phyloP scores from a whole-genome alignment of 2,329 filamentous ascomycete species.

The Sclerotinia trifoliorum region DNA sequence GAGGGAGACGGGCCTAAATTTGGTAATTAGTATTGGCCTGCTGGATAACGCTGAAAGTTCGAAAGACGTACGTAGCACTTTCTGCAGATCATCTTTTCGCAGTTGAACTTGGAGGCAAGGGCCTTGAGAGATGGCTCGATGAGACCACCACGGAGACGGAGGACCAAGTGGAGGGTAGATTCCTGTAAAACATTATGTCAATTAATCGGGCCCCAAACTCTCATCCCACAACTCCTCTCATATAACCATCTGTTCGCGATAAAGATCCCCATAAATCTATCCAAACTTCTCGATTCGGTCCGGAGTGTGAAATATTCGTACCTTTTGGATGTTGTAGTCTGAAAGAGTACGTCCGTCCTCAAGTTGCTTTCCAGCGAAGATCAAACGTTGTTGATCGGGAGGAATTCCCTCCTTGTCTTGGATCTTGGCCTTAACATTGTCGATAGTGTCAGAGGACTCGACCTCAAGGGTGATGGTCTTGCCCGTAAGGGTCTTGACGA shows the following conservation, averaged over 20 bases:
- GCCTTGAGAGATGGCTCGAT: slow-evolving; percentile 99
- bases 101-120: slow-evolving; percentile 99
- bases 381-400: slow-evolving; percentile 96
- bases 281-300: neutral
- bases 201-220: slow-evolving; percentile 18
- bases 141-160: slow-evolving; percentile 98
- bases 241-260: neutral
- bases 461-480: slow-evolving; percentile 99
- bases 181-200: slow-evolving; percentile 57
- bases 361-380: slow-evolving; percentile 98
- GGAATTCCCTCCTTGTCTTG: slow-evolving; percentile 99
- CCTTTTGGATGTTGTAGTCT: slow-evolving; percentile 99
- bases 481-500: slow-evolving; percentile 99
- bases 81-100: slow-evolving; percentile 99
- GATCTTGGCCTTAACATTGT: slow-evolving; percentile 99
- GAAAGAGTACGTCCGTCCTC: slow-evolving; percentile 96
- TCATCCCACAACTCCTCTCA: neutral
- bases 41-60: neutral
- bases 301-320: slow-evolving; percentile 41
- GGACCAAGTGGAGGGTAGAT: slow-evolving; percentile 96
- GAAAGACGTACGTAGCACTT: slow-evolving; percentile 90
- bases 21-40: slow-evolving; percentile 31
- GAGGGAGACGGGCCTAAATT: slow-evolving; percentile 74
- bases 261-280: neutral
- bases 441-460: slow-evolving; percentile 98